Conservation (phyloP, 208 protist genomes). For the Crithidia acanthocephali region DNA sequence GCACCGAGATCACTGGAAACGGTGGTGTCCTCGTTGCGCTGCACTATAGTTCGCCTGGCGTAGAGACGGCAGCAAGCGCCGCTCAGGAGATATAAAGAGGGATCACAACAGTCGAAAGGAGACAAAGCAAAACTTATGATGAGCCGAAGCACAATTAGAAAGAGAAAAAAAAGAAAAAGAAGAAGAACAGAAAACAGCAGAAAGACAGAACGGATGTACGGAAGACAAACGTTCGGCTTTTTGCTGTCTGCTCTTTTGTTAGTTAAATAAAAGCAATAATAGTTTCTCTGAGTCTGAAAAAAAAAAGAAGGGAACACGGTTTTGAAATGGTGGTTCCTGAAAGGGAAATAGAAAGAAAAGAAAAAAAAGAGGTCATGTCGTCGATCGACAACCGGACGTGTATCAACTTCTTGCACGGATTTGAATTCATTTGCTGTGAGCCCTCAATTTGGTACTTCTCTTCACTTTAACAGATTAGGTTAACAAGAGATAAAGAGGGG, state of each 20-base stretch:
- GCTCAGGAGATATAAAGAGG: not conserved
- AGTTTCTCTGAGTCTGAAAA: not conserved
- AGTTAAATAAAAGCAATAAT: not conserved
- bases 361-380: not conserved
- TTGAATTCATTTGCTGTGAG: not conserved
- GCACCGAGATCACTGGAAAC: not conserved
- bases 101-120: not conserved
- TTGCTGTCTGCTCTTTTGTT: not conserved
- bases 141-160: conserved; percentile 2
- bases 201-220: not conserved
- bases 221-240: not conserved
- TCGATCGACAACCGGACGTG: not conserved
- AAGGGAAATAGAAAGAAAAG: not conserved
- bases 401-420: not conserved
- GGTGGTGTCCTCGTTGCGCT: not conserved
- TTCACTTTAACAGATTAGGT: not conserved
- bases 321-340: not conserved
- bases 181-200: too few relatives aligned
- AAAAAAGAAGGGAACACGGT: not conserved
- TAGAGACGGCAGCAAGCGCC: not conserved
- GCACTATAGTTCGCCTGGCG: not conserved
- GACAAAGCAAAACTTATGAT: not conserved
- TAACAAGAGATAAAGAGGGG: not conserved
- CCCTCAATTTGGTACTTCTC: not conserved
- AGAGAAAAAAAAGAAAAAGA: conserved; percentile 14